Evolutionary conservation across 106 monocot genomes (phyloP).

Genomic region (Allium sativum): DNA sequence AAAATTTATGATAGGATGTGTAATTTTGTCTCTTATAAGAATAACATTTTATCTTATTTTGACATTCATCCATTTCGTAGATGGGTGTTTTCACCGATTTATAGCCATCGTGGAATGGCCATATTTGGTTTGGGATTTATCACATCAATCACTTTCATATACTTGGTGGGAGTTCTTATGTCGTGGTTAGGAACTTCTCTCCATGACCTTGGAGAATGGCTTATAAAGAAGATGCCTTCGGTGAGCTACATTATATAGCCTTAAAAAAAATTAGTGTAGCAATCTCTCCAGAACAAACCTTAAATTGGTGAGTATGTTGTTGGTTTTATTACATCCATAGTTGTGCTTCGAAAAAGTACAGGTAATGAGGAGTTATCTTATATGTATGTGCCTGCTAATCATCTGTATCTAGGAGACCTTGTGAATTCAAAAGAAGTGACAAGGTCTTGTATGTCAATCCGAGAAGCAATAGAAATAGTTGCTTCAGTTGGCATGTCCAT

Average conservation of each 20-base stretch:
- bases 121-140: conserved; percentile 38
- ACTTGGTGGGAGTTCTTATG: conserved; percentile 36
- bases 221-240: conserved; percentile 38
- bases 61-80: conserved; percentile 40
- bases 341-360: conserved; percentile 15
- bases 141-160: conserved; percentile 35
- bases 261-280: conserved; percentile 38
- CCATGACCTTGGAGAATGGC: conserved; percentile 32
- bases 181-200: conserved; percentile 39
- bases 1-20: too few species aligned
- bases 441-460: conserved; percentile 25
- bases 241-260: conserved; percentile 37
- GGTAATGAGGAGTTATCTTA: conserved; percentile 30
- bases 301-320: conserved; percentile 31
- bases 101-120: conserved; percentile 37
- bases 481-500: conserved; percentile 34
- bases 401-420: conserved; percentile 40
- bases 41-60: conserved; percentile 35
- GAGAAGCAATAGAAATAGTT: conserved; percentile 33
- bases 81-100: conserved; percentile 40
- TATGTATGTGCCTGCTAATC: conserved; percentile 36
- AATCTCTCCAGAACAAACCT: conserved; percentile 35
- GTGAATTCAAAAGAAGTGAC: conserved; percentile 23
- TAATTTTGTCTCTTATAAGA: conserved; percentile 34
- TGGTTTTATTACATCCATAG: conserved; percentile 38